Base-by-base conservation (phyloP, 176 grass and related monocot genomes). In the Pontederia paniculata region DNA sequence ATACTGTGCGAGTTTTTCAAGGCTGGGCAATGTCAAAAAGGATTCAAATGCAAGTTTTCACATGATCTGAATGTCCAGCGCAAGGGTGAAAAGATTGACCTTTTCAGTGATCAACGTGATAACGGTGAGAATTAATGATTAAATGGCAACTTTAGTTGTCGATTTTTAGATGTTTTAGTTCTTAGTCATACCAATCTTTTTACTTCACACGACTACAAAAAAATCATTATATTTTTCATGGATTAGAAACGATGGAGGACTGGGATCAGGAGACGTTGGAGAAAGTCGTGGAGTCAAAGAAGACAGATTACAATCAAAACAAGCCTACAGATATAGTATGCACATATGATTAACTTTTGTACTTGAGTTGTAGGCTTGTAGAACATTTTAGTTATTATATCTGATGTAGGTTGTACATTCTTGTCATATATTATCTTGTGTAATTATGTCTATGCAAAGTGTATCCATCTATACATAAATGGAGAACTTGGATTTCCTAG, bases 281-380 rank as follows among this genome's bases (percentile, higher is more conserved):
- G 80, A 98, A 91, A 65, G 93, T 98, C 59, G 66, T 98, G 47
- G 87, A 79, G 59, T 58, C 78, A 13, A 98, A 98, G 72, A 91
- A 59, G 14, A 76, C 62, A 15, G 93, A 98, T 42, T 98, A 98
- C 68, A 88, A 98, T 62, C 86, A 88, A 72, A 98, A 98, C 67
- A 98, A 98, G 28, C 93, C 93, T 60, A 98, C 93, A 20, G 93
- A 98, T 71, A 98, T 98, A 77, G 93, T 98, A 98, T 48, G 83
- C 55, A 47, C 13, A 51, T 44, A 22, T 37, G n/a, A 47, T 61
- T 4, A 19, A 9, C 46, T 13, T 17, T 61, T 23, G 45, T 18
- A 52, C 25, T 21, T 52, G 9, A 17, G 45, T 21, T 72, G 9
- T 20, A 37, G 1, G 2, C 55, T 8, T 15, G 23, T 14, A 14